Evolutionary conservation across 1,284 basidiomycete genomes (phyloP), one percentile per base, ranked within the genome.

Genomic region (Heterobasidion occidentale): DNA sequence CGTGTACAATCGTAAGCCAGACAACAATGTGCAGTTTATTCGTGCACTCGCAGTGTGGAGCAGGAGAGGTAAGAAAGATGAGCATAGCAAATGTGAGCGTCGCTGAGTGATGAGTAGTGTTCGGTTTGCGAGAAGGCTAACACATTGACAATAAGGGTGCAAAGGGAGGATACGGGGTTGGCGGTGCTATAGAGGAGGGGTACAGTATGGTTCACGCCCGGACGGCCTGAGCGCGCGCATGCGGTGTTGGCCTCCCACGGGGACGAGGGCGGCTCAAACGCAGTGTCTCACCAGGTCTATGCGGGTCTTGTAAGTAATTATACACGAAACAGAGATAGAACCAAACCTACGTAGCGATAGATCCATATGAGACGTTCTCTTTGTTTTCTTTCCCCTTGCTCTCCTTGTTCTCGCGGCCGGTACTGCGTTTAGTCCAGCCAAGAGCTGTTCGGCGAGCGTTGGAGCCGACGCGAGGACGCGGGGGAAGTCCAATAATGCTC

Each of bases 251-350:
- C 45, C 83, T 74, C 56, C 79, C 79, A 52, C 78, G 77, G 36
- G 83, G 82, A 57, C 83, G 78, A 33, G 88, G 87, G 42, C 86
- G 81, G 65, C 76, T 85, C 61, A 90, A 70, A 62, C 86, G 75
- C 38, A 89, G 73, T 27, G 76, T 77, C 59, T 85, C 81, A 44
- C 77, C 74, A 54, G 83, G 77, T 45, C 86, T 89, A 61, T 8
- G 38, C 7, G n/a, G 8, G 36, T 7, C 17, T 54, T 9, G 56
- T 55, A 53, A 54, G 55, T 1, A 42, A 34, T 54, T 14, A 46
- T 17, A 20, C 27, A 44, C 3, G 20, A 9, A 34, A 27, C 36
- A 51, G 33, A 7, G 52, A 53, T 35, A 47, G 36, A 53, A 46
- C 49, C 11, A 42, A 3, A 79, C 83, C 64, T 64, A 88, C 86